Base-by-base conservation (phyloP, 257 asterid species). In the Plantago elongata region DNA sequence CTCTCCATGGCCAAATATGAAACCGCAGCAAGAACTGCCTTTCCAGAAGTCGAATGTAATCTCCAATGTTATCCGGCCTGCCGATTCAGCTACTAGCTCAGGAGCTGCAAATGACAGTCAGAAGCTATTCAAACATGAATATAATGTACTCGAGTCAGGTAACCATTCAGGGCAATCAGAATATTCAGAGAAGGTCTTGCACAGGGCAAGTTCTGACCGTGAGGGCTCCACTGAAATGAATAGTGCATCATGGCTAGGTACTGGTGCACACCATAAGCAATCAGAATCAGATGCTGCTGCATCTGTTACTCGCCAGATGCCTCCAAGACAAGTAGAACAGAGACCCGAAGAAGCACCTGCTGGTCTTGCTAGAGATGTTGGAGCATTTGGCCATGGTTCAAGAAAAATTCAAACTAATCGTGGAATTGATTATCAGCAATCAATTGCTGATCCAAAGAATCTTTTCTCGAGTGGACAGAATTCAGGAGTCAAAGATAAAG, bases 371-470 rank as follows among this genome's bases (percentile, higher is more conserved):
- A 66, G 69, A 45, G 76, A 74, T 55, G 27, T 47, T 66, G 70
- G 74, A 63, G 69, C 58, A 62, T 69, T 62, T 58, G 72, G 62
- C 69, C 71, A 71, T 57, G 56, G 78, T 60, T 54, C 72, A 63
- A 63, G 65, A 54, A 78, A 80, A 63, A 75, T 77, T 22, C 51
- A 65, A 69, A 37, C 82, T 50, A 45, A 52, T 57, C 68, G 65
- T 13, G 34, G 49, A 61, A 66, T 59, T 45, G 62, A 49, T 60
- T 54, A 69, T 66, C 71, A 76, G 65, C 75, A 74, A 72, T 72
- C 71, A 45, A 72, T 62, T 70, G 75, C 74, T 69, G 54, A 73
- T 60, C 70, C 72, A 60, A 71, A 75, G 48, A 78, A 80, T 57
- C 66, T 65, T 44, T 49, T 74, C 34, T 61, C 62, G 29, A 54